These are phyloP conservation scores for Melampsora larici-populina DNA, from an alignment of 1,284 basidiomycete species.

Conservation along the genomic window DNA sequence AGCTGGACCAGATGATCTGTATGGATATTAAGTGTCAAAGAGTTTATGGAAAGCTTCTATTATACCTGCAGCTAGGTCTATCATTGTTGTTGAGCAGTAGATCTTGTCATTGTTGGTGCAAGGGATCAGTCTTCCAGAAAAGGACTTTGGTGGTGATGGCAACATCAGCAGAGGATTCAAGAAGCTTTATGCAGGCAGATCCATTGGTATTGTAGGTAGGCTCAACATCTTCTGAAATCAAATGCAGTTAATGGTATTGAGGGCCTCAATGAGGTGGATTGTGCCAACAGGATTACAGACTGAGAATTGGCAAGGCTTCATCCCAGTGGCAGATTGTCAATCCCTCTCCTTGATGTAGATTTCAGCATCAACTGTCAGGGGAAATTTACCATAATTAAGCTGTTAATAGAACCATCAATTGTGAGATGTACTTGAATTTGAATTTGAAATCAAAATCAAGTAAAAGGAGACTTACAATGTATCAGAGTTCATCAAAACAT, in stretches of 20 bases:
- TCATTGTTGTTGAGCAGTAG: neutral
- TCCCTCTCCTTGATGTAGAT: constrained; percentile 9
- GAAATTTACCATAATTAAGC: neutral
- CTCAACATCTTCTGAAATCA: neutral
- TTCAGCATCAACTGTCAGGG: constrained; percentile 2
- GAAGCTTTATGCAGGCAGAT: neutral
- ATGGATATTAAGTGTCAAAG: neutral
- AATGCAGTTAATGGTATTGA: neutral
- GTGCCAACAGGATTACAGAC: constrained; percentile 4
- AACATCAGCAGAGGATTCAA: neutral
- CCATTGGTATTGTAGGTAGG: neutral
- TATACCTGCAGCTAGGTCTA: neutral
- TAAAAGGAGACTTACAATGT: neutral
- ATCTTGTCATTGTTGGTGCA: neutral
- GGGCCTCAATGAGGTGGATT: neutral
- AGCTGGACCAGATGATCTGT: neutral
- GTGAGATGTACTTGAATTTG: no score
- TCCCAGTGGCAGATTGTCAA: neutral
- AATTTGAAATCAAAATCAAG: neutral
- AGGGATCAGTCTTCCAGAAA: neutral
- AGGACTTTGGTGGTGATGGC: neutral
- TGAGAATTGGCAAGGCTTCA: neutral
- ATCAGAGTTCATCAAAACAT: neutral
- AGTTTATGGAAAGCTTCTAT: neutral
- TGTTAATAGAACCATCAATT: neutral